These are phyloP conservation scores for Colletotrichum sp. DNA, from an alignment of 2,329 filamentous ascomycete species.

Conservation along the genomic window DNA sequence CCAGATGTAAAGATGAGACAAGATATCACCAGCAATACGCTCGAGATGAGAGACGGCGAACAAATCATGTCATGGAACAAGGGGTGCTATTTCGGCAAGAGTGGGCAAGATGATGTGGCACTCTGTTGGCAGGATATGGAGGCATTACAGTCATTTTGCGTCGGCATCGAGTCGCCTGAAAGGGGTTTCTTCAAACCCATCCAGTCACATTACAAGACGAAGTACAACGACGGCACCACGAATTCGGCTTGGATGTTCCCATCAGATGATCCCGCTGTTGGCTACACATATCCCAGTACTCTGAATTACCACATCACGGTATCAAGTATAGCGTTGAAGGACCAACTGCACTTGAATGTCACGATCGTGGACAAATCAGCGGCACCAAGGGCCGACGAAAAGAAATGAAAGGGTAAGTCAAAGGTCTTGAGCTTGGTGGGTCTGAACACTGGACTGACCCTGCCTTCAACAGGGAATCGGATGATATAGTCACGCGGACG, in stretches of 20 bases:
- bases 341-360: not conserved
- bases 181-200: slow-evolving; percentile 13
- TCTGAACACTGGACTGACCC: not conserved
- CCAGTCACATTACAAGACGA: slow-evolving; percentile 8
- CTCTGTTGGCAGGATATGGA: slow-evolving; percentile 18
- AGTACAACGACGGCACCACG: slow-evolving; percentile 8
- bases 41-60: not conserved
- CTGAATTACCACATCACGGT: slow-evolving; percentile 6
- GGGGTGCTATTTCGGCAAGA: slow-evolving; percentile 16
- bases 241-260: not conserved
- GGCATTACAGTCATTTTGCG: slow-evolving; percentile 7
- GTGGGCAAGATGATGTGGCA: not conserved
- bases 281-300: slow-evolving; percentile 1
- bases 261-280: not conserved
- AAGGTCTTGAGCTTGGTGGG: not conserved
- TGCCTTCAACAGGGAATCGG: not conserved
- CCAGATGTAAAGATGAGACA: not conserved
- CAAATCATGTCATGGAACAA: slow-evolving; percentile 4
- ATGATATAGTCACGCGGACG: accelerated
- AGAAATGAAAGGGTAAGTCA: not conserved
- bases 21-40: not conserved
- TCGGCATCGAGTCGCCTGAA: slow-evolving; percentile 14
- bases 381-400: not conserved
- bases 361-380: not conserved
- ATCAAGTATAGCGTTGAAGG: not conserved